Percentiles rank a stretch among this genome's conserved stretches.
Conservation (phyloP, 2,329 filamentous ascomycete genomes). For the Diplodia intermedia region DNA sequence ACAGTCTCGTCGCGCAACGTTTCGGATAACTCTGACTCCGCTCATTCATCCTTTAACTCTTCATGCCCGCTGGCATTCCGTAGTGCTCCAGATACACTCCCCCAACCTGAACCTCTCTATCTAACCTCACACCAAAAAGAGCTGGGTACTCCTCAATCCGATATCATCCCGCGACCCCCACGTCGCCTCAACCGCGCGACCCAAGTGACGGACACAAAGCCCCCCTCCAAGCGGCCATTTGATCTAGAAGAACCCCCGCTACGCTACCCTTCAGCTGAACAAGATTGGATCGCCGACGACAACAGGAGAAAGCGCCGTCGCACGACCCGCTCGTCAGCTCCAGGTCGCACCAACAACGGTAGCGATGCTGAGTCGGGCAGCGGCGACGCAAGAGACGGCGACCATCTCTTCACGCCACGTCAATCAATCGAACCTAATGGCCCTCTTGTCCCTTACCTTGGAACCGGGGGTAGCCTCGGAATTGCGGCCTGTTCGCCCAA, state of each 20-base stretch:
- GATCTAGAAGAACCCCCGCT: neutral
- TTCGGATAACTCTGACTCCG: slow-evolving; percentile 37
- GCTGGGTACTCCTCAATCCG: slow-evolving; percentile 48
- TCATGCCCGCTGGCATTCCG: slow-evolving; percentile 30
- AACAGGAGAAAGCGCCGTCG: slow-evolving; percentile 58
- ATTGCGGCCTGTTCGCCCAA: too few relatives aligned
- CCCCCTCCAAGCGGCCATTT: slow-evolving; percentile 36
- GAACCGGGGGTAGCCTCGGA: neutral
- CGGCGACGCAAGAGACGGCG: slow-evolving; percentile 34
- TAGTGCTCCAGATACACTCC: slow-evolving; percentile 23
- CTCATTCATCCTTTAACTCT: slow-evolving; percentile 40
- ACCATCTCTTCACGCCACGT: neutral
- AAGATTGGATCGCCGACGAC: slow-evolving; percentile 35
- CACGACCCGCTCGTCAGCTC: slow-evolving; percentile 37
- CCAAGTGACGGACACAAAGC: slow-evolving; percentile 33
- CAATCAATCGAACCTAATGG: neutral
- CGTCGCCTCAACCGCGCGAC: slow-evolving; percentile 39
- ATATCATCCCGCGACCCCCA: slow-evolving; percentile 39
- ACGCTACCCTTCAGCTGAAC: neutral
- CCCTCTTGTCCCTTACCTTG: neutral
- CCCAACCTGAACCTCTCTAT: slow-evolving; percentile 35
- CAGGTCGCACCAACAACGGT: slow-evolving; percentile 43
- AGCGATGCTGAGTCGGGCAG: slow-evolving; percentile 35
- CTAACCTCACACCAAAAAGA: slow-evolving; percentile 42
- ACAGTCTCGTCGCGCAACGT: slow-evolving; percentile 56